These are phyloP conservation scores for Porphyrellus cyaneotinctus DNA, from an alignment of 768 basidiomycete species.

Conservation along the genomic window DNA sequence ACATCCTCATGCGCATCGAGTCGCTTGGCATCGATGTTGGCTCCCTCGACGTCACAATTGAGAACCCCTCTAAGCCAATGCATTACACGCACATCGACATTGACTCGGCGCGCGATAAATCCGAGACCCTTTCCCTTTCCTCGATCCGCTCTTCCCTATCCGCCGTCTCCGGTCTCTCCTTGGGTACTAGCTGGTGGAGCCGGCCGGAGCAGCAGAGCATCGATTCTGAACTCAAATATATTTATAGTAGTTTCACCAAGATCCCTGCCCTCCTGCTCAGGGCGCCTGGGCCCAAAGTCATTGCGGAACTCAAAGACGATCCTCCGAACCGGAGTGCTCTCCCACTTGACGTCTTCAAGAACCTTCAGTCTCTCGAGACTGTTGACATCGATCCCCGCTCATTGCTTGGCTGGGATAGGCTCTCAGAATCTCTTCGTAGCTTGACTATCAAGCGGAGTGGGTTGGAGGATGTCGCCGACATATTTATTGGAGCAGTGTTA, in stretches of 20 bases:
- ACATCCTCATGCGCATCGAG: slow-evolving; percentile 82
- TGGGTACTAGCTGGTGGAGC: slow-evolving; percentile 73
- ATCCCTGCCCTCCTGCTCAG: slow-evolving; percentile 72
- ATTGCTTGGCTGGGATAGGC: slow-evolving; percentile 78
- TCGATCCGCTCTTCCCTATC: slow-evolving; percentile 77
- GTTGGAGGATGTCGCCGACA: slow-evolving; percentile 71
- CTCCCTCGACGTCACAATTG: slow-evolving; percentile 71
- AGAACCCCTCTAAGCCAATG: slow-evolving; percentile 72
- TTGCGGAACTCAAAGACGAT: slow-evolving; percentile 66
- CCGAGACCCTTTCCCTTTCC: slow-evolving; percentile 69
- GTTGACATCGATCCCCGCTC: slow-evolving; percentile 79
- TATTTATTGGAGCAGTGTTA: slow-evolving; percentile 74
- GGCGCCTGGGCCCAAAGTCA: slow-evolving; percentile 59
- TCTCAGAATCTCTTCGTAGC: slow-evolving; percentile 65
- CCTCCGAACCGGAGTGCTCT: slow-evolving; percentile 69
- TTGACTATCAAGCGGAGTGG: slow-evolving; percentile 78
- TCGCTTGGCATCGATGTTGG: slow-evolving; percentile 74
- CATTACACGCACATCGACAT: slow-evolving; percentile 56
- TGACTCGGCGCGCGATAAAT: slow-evolving; percentile 51
- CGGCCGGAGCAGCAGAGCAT: slow-evolving; percentile 52
- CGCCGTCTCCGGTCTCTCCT: slow-evolving; percentile 68
- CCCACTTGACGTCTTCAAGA: slow-evolving; percentile 84
- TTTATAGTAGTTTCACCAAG: slow-evolving; percentile 89
- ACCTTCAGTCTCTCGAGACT: slow-evolving; percentile 70
- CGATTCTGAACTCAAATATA: slow-evolving; percentile 75